A percentile compares a stretch with the other conserved stretches of the same genome.
phyloP scores from a whole-genome alignment of 805 yeast species.

The Starmerella stigmatis region DNA sequence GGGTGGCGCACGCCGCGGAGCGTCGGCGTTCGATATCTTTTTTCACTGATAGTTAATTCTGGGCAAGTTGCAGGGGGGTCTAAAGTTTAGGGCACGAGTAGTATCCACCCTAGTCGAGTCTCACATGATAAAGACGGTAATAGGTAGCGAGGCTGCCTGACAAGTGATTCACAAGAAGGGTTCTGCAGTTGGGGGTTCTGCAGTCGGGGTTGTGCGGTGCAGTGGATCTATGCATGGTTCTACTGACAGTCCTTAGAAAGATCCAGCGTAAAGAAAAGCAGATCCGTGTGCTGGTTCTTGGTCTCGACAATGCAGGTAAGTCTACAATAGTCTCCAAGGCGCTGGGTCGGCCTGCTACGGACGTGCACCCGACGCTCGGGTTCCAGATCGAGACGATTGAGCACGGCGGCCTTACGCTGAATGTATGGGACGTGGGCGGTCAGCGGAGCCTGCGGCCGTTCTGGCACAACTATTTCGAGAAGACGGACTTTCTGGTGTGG shows the following conservation, averaged over 20 bases:
- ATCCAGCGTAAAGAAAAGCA: slow-evolving; percentile 75
- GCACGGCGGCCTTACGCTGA: slow-evolving; percentile 27
- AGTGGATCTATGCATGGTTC: slow-evolving; percentile 57
- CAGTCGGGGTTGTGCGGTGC: too few species aligned
- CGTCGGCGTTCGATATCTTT: too few species aligned
- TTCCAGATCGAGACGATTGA: slow-evolving; percentile 61
- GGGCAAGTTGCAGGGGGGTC: too few species aligned
- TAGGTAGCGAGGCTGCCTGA: too few species aligned
- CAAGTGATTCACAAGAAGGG: too few species aligned
- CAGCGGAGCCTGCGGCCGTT: slow-evolving; percentile 72
- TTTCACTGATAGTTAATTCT: too few species aligned
- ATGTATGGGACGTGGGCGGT: slow-evolving; percentile 78
- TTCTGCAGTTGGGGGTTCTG: too few species aligned
- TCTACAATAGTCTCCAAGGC: slow-evolving; percentile 65
- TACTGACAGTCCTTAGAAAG: slow-evolving; percentile 65
- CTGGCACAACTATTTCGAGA: slow-evolving; percentile 90
- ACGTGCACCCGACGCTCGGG: slow-evolving; percentile 84
- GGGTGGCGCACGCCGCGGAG: too few species aligned
- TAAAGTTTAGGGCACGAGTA: too few species aligned
- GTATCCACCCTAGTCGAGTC: too few species aligned
- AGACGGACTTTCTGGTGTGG: slow-evolving; percentile 71
- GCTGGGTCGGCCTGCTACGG: slow-evolving; percentile 39
- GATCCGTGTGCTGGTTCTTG: slow-evolving; percentile 62
- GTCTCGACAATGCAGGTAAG: slow-evolving; percentile 86
- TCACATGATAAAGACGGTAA: too few species aligned